Base-by-base conservation (phyloP, 352 stramenopile genomes). In the Phytophthora sojae region DNA sequence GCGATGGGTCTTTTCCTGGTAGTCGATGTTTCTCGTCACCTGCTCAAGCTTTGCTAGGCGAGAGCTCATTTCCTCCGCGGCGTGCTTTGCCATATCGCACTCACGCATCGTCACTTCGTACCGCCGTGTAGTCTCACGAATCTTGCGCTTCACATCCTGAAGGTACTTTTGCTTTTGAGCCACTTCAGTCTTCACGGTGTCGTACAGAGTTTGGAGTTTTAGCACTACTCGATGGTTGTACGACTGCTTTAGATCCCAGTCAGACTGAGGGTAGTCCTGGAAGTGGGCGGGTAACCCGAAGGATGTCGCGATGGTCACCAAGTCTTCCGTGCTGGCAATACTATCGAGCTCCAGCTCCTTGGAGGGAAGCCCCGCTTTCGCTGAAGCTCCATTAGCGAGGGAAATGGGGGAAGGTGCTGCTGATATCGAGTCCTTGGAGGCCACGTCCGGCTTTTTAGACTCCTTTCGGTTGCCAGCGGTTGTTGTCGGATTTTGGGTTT, bases 141-240 rank as follows among this genome's bases (percentile, higher is more conserved):
- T 92, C 64, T 91, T 91, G 9, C 76, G 69, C 42, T 86, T 86
- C 3, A 95, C 54, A 1, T 69, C 66, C n/a, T 86, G 76, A 26
- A 94, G 57, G 32, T 93, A 82, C 11, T 73, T 77, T 37, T 92
- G 81, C 66, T 94, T 94, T 54, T 80, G 79, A 26, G 79, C 68
- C 15, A 85, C 77, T 57, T 95, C 89, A 3, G 80, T 69, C 35
- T 84, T 88, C 12, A 88, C 76, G 6, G 69, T 82, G 59, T 96
- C 85, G 61, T 92, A 89, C 35, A 92, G 26, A 42, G 83, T 82
- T 67, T 96, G 89, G 6, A 96, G 75, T 69, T 92, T 93, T 23
- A 93, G 79, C 51, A 94, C 79, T 7, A 93, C 67, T 49, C 91
- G 77, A 73, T 92, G 80, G 47, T 93, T 94, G 73, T 93, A 93